These are phyloP conservation scores for Pueraria montana DNA, from an alignment of 306 rosid species.

Conservation along the genomic window DNA sequence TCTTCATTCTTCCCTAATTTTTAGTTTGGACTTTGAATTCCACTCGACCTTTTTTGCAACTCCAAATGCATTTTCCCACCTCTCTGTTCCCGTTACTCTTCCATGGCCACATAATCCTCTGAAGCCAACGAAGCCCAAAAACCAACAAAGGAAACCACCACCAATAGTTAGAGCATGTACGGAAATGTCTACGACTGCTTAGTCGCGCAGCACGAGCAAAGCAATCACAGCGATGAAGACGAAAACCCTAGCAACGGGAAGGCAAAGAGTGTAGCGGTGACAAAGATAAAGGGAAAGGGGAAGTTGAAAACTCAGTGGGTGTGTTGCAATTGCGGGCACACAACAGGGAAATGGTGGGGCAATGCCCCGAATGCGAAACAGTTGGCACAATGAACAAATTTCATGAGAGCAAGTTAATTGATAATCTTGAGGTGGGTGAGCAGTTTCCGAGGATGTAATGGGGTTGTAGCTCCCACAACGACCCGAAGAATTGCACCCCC, in stretches of 20 bases:
- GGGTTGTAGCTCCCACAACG: constrained; percentile 72
- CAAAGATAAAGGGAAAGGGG: constrained; percentile 58
- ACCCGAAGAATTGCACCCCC: constrained; percentile 56
- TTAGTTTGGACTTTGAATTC: too few relatives aligned
- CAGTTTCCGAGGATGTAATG: constrained; percentile 60
- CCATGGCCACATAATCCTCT: neutral
- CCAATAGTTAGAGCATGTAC: constrained; percentile 58
- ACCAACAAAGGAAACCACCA: neutral
- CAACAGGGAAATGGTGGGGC: constrained; percentile 84
- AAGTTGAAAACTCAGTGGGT: constrained; percentile 71
- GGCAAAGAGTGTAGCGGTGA: neutral
- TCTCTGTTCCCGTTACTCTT: neutral
- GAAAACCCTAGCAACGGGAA: constrained; percentile 34
- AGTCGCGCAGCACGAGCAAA: constrained; percentile 7
- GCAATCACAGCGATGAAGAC: constrained; percentile 2
- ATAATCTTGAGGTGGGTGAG: constrained; percentile 46
- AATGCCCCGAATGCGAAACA: constrained; percentile 60
- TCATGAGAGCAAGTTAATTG: constrained; percentile 47
- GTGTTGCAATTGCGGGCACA: constrained; percentile 71
- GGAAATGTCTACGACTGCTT: constrained; percentile 34
- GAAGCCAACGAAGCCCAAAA: neutral
- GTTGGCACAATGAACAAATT: constrained; percentile 62
- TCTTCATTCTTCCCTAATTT: too few relatives aligned
- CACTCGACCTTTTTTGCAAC: too few relatives aligned
- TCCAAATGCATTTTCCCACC: constrained; percentile 25